Conservation (phyloP, 2,329 filamentous ascomycete genomes). For the Fusarium citri region DNA sequence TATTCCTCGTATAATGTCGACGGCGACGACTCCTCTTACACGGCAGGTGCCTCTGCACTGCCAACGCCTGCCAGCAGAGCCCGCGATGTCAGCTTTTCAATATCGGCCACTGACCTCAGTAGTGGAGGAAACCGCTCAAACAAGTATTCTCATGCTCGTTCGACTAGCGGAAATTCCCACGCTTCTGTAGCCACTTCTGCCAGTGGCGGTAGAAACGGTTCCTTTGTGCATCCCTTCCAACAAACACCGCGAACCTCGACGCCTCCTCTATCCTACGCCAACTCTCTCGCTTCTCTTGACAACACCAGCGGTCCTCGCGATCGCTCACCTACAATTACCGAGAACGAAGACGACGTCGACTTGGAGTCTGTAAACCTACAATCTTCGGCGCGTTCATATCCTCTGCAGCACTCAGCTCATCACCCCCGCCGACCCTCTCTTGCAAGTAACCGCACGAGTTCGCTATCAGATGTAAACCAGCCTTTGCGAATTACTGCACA, state of each 20-base stretch:
- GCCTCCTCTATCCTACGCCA: slow-evolving; percentile 69
- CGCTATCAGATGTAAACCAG: slow-evolving; percentile 50
- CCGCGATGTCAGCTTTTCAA: slow-evolving; percentile 61
- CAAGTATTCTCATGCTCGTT: slow-evolving; percentile 67
- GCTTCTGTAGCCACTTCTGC: slow-evolving; percentile 66
- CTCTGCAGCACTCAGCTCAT: slow-evolving; percentile 25
- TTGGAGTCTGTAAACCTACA: slow-evolving; percentile 42
- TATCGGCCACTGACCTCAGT: slow-evolving; percentile 52
- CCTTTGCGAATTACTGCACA: slow-evolving; percentile 42
- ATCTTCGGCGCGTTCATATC: slow-evolving; percentile 37
- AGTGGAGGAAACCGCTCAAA: slow-evolving; percentile 46
- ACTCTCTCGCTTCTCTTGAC: slow-evolving; percentile 65
- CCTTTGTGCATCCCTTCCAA: slow-evolving; percentile 73
- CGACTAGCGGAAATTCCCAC: slow-evolving; percentile 69
- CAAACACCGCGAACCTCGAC: slow-evolving; percentile 72
- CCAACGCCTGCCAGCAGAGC: slow-evolving; percentile 35
- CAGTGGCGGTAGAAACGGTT: slow-evolving; percentile 62
- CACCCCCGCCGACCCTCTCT: slow-evolving; percentile 48
- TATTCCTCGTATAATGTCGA: slow-evolving; percentile 46
- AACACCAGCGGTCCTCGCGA: slow-evolving; percentile 58
- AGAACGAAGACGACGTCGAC: slow-evolving; percentile 60
- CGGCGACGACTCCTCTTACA: slow-evolving; percentile 44
- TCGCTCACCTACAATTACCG: slow-evolving; percentile 67
- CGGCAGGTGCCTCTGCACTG: slow-evolving; percentile 40
- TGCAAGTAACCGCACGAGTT: slow-evolving; percentile 51